Percentiles rank a stretch among this genome's conserved stretches.
phyloP scores from a whole-genome alignment of 345 rosid genomes.

The Aquilaria malaccensis region DNA sequence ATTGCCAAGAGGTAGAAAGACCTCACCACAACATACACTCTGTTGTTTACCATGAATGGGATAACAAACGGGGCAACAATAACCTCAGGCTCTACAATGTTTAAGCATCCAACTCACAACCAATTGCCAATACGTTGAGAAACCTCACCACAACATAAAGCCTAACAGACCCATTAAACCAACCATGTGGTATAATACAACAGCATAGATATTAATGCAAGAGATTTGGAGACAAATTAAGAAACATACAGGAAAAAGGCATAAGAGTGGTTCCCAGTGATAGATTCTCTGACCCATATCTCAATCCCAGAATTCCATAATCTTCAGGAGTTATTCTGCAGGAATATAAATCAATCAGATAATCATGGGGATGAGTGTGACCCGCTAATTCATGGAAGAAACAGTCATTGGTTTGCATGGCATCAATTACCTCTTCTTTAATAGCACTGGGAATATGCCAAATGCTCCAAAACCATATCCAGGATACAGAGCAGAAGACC shows the following conservation, averaged over 20 bases:
- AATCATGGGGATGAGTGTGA: constrained; percentile 11
- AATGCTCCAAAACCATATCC: constrained; percentile 79
- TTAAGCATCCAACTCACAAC: no score
- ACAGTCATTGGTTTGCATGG: neutral
- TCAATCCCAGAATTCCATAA: constrained; percentile 70
- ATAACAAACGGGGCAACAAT: no score
- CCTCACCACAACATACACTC: no score
- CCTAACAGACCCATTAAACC: no score
- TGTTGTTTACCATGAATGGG: no score
- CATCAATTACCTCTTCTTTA: constrained; percentile 38
- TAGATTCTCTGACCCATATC: constrained; percentile 66
- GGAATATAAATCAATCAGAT: constrained; percentile 7
- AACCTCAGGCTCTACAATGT: no score
- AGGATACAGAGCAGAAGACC: constrained; percentile 70
- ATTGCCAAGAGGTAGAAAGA: no score
- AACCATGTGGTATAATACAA: neutral
- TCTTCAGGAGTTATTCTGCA: constrained; percentile 46
- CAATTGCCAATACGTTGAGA: neutral
- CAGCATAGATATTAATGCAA: neutral
- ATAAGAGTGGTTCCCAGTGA: constrained; percentile 62
- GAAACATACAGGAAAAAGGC: constrained; percentile 50
- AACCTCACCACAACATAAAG: neutral
- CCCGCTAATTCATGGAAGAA: neutral
- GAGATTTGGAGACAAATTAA: constrained; percentile 4
- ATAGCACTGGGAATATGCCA: constrained; percentile 56